These are phyloP conservation scores for Rhizopogon salebrosus DNA, from an alignment of 768 basidiomycete genomes.

Conservation along the genomic window DNA sequence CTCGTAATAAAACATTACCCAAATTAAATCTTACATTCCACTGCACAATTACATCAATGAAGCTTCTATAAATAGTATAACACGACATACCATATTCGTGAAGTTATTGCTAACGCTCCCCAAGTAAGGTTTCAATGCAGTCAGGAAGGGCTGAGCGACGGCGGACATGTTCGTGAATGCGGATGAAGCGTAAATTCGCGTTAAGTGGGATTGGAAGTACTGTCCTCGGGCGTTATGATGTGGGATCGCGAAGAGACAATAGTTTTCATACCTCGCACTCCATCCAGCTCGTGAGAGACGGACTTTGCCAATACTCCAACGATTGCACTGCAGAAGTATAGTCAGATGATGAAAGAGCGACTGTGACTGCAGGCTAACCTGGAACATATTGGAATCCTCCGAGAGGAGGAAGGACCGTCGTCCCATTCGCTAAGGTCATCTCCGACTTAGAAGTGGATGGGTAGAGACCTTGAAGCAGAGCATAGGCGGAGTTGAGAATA, in stretches of 20 bases:
- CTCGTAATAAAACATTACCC: neutral
- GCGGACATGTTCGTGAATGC: conserved; percentile 16
- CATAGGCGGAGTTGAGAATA: conserved; percentile 80
- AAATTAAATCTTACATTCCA: conserved; percentile 52
- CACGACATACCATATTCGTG: conserved; percentile 26
- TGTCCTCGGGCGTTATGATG: neutral
- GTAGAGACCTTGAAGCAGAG: conserved; percentile 79
- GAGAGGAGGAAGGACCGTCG: conserved; percentile 66
- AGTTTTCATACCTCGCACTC: conserved; percentile 39
- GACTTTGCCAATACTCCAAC: conserved; percentile 53
- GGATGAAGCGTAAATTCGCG: conserved; percentile 26
- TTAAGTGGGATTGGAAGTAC: conserved; percentile 24
- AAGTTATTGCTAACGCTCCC: conserved; percentile 19
- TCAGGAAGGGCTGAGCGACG: conserved; percentile 19
- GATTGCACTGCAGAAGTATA: conserved; percentile 16
- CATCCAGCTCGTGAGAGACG: conserved; percentile 78
- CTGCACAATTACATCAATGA: conserved; percentile 23
- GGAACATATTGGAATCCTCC: conserved; percentile 85
- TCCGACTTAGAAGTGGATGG: conserved; percentile 65
- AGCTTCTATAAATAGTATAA: neutral
- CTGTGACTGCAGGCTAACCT: neutral
- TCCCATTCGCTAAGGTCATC: conserved; percentile 69
- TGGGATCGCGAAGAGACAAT: neutral
- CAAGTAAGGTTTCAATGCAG: conserved; percentile 19
- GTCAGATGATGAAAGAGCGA: neutral